Base-by-base conservation (phyloP, 805 yeast genomes). In the Sugiyamaella smithiae region DNA sequence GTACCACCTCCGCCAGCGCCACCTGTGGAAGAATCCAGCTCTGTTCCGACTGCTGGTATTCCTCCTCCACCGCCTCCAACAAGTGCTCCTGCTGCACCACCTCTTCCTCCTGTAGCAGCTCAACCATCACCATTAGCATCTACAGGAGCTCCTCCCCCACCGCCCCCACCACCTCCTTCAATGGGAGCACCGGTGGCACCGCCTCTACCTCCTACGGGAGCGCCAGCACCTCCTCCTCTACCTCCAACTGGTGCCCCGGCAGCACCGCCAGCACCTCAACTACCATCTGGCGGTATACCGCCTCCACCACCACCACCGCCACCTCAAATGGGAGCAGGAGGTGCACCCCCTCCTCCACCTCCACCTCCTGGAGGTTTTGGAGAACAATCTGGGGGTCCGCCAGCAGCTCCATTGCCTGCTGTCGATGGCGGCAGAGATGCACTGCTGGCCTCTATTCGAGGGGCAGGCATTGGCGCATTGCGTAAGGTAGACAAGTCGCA, bases 401-500 rank as follows among this genome's bases (percentile, higher is more conserved):
- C 75, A 7, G 72, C 69, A 1, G 60, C 67, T 14, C 70, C 52
- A 47, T 67, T 49, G 52, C 71, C 60, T 48, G 67, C 58, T 42
- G 80, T 69, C 3, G 89, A 76, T 56, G 68, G 71, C 1, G 83
- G 82, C 0, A 73, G 96, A 57, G 95, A 86, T 64, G 95, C 95
- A 0, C 73, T 91, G 36, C 71, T 91, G 51, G 86, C 95, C 0
- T 88, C 97, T 0, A 91, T 91, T 57, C 75, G 96, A 57, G 80
- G 83, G 32, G 82, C 96, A 0, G 90, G 91, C 31, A 32, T 90
- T 3, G 83, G 84, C 0, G 60, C 79, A 4, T 75, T 91, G 56
- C 80, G 75, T 55, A 88, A 83, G 63, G 84, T 85, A 1, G 97
- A 91, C 65, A 91, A 89, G 66, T 67, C 88, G 0, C 89, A 85